Evolutionary conservation across 345 rosid species (phyloP), one percentile per base, ranked within the genome.

Genomic region (Bruguiera parviflora): DNA sequence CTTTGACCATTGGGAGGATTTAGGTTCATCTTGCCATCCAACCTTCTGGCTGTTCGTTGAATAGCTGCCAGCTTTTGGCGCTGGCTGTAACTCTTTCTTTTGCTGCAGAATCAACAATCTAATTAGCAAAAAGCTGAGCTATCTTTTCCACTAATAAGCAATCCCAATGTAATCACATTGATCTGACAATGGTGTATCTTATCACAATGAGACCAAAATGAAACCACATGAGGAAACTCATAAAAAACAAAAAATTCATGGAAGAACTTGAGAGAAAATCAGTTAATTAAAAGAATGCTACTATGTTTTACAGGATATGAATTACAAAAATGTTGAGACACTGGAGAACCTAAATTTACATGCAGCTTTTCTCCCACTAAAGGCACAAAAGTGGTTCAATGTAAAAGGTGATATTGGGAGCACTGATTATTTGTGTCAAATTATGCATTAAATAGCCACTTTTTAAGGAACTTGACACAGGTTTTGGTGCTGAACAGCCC

Each of bases 1-100:
- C 84, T 83, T 62, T 21, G 80, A 31, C 37, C 66, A 35, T 43
- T 67, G 16, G 79, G 60, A 37, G 85, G 33, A 9, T 72, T 63
- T 63, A 69, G 83, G 61, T 78, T 75, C 56, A 47, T 67, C 72
- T 78, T 82, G 71, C 86, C 86, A 9, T 88, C 96, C 68, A 88
- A 73, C 77, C 81, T 87, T 79, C 83, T 84, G 3, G 89, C 87
- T 4, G 85, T 60, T 4, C 86, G 87, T 77, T 84, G 85, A 70
- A 84, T 78, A 25, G 87, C 86, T 53, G 83, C 89, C 56, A 73
- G 83, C 75, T 69, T 88, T 71, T 83, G 80, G 73, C 82, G 84
- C 55, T 77, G 89, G 43, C 65, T 78, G 55, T 73, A 67, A 65
- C 85, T 84, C 82, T 79, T 85, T 52, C 89, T 81, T 81, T 82